These are phyloP conservation scores for Lasiodiplodia sp. DNA, from an alignment of 2,329 filamentous ascomycete species.

Conservation along the genomic window DNA sequence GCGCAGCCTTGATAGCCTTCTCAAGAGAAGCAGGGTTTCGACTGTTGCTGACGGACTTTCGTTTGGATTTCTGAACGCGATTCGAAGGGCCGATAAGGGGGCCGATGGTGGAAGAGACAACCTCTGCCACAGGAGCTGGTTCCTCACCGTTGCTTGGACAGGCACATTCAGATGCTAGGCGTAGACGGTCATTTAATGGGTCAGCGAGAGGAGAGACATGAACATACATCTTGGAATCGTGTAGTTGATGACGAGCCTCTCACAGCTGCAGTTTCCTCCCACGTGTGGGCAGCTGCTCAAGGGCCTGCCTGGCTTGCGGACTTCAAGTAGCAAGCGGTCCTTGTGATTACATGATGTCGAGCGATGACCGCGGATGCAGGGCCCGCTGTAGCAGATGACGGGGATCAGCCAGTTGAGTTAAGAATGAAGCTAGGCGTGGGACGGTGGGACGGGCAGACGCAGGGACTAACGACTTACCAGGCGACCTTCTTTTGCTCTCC, in stretches of 20 bases:
- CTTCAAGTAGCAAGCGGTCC: slow-evolving; percentile 73
- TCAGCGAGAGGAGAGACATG: slow-evolving; percentile 2
- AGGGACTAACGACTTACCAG: slow-evolving; percentile 62
- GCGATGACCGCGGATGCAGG: slow-evolving; percentile 77
- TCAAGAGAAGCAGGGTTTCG: slow-evolving; percentile 42
- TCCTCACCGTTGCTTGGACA: slow-evolving; percentile 38
- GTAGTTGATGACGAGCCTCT: slow-evolving; percentile 63
- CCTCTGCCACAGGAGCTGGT: slow-evolving; percentile 25
- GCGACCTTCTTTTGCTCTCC: slow-evolving; percentile 78
- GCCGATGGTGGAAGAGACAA: slow-evolving; percentile 17
- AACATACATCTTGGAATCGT: slow-evolving; percentile 49
- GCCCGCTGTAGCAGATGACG: slow-evolving; percentile 61
- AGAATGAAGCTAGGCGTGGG: slow-evolving; percentile 21
- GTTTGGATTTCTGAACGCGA: slow-evolving; percentile 43
- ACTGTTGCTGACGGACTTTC: slow-evolving; percentile 38
- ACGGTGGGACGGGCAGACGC: not conserved
- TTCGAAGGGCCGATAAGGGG: slow-evolving; percentile 29
- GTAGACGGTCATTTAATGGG: not conserved
- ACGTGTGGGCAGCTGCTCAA: slow-evolving; percentile 74
- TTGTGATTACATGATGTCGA: slow-evolving; percentile 77
- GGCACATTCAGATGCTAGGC: slow-evolving; percentile 44
- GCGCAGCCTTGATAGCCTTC: slow-evolving; percentile 42
- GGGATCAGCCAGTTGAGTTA: slow-evolving; percentile 25
- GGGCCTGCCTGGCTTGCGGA: slow-evolving; percentile 75
- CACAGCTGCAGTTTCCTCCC: slow-evolving; percentile 67